Evolutionary conservation across 1,284 basidiomycete genomes (phyloP).

Genomic region (Ceratobasidium theobromae): DNA sequence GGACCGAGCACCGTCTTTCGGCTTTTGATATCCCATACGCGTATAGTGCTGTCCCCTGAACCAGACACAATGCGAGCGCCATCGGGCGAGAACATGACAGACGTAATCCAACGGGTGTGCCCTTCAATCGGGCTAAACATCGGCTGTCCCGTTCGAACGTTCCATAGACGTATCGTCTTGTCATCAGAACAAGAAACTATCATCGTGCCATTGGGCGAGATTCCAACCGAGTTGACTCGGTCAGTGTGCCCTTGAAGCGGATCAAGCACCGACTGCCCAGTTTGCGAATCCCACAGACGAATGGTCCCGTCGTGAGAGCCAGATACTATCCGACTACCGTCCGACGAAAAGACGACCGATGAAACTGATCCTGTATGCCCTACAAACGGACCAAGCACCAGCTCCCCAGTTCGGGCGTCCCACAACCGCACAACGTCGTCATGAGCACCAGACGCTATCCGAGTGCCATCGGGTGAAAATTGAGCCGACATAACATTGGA

Average conservation of each 20-base stretch:
- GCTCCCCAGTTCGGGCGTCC: neutral
- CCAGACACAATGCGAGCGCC: too few species aligned
- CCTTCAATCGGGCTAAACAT: too few species aligned
- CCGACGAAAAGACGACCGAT: constrained; percentile 21
- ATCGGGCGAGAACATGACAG: too few species aligned
- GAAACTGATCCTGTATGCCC: neutral
- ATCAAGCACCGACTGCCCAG: neutral
- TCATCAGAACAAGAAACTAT: neutral
- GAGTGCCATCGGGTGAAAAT: constrained; percentile 26
- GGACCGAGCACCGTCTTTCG: neutral
- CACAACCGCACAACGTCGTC: constrained; percentile 31
- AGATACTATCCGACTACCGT: constrained; percentile 16
- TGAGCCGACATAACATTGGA: too few species aligned
- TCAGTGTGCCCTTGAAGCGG: neutral
- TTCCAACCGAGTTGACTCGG: neutral
- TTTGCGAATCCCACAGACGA: constrained; percentile 21
- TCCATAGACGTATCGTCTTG: neutral
- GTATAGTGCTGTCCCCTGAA: too few species aligned
- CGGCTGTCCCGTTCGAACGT: neutral
- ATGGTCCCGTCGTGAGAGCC: neutral
- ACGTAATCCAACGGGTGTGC: too few species aligned
- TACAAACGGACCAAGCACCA: neutral
- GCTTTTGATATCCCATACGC: too few species aligned
- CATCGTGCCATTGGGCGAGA: neutral
- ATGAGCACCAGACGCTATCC: constrained; percentile 14